phyloP scores from a whole-genome alignment of 225 moss, liverwort and hornwort species.

The Marchantia paleacea region DNA sequence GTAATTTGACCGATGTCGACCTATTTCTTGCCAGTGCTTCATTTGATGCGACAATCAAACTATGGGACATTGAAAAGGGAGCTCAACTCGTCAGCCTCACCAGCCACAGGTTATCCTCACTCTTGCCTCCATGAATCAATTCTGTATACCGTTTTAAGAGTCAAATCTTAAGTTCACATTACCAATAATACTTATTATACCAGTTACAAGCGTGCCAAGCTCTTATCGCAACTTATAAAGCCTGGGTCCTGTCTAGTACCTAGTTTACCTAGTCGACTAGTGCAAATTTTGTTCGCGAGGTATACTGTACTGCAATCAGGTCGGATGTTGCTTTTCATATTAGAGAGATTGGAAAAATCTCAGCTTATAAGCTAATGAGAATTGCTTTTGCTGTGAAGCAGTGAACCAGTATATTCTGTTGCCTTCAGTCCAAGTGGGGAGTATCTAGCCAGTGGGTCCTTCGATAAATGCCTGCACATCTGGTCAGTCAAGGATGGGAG shows the following conservation, averaged over 20 bases:
- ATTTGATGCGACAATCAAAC: conserved; percentile 95
- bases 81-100: conserved; percentile 87
- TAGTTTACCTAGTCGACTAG: too few relatives aligned
- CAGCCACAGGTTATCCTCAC: conserved; percentile 66
- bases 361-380: too few relatives aligned
- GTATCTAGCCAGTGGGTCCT: conserved; percentile 95
- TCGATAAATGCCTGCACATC: conserved; percentile 97
- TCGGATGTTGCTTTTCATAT: too few relatives aligned
- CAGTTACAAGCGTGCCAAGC: too few relatives aligned
- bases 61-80: conserved; percentile 95
- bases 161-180: too few relatives aligned
- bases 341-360: too few relatives aligned
- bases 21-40: conserved; percentile 63
- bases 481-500: conserved; percentile 98
- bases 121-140: not conserved
- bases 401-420: conserved; percentile 96
- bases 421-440: conserved; percentile 98
- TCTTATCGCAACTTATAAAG: too few relatives aligned
- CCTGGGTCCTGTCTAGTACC: too few relatives aligned
- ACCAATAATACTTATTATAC: too few relatives aligned
- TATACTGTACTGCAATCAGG: too few relatives aligned
- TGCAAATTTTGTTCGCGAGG: too few relatives aligned
- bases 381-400: conserved; percentile 29
- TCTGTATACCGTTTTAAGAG: not conserved
- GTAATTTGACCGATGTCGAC: not conserved